A percentile compares a stretch with the other conserved stretches of the same genome.
phyloP scores from a whole-genome alignment of 306 rosid genomes.

The Corylus americana region DNA sequence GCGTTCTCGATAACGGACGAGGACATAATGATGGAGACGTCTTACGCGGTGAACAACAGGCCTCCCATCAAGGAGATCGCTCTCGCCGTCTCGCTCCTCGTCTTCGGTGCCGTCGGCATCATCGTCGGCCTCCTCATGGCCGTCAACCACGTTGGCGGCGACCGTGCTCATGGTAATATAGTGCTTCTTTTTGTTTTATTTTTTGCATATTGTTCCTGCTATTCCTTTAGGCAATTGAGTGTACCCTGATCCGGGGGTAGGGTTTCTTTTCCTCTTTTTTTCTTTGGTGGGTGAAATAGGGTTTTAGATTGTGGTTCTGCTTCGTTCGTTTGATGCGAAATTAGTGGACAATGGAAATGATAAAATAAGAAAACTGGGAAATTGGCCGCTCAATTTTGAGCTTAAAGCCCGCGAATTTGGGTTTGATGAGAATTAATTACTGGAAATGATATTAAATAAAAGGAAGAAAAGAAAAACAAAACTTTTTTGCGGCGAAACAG shows the following conservation, averaged over 20 bases:
- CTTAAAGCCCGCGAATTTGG: no score
- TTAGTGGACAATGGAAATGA: no score
- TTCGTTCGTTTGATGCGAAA: neutral
- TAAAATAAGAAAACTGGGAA: no score
- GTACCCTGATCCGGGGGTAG: neutral
- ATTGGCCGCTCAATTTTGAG: no score
- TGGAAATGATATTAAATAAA: no score
- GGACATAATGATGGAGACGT: constrained; percentile 81
- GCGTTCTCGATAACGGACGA: constrained; percentile 95
- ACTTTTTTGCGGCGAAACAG: neutral
- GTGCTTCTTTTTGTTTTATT: neutral
- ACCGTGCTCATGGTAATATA: constrained; percentile 80
- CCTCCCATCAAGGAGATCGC: constrained; percentile 96
- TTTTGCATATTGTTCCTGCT: neutral
- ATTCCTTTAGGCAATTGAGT: no score
- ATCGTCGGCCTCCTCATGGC: constrained; percentile 79
- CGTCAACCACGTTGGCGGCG: constrained; percentile 87
- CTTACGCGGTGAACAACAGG: constrained; percentile 73
- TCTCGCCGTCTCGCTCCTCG: constrained; percentile 85
- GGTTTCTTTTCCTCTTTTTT: no score
- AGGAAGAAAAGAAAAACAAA: no score
- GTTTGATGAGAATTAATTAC: no score
- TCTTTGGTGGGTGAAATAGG: neutral
- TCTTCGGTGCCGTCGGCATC: constrained; percentile 77
- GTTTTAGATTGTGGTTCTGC: neutral